Base-by-base conservation (phyloP, 768 basidiomycete genomes). In the Suillus discolor region DNA sequence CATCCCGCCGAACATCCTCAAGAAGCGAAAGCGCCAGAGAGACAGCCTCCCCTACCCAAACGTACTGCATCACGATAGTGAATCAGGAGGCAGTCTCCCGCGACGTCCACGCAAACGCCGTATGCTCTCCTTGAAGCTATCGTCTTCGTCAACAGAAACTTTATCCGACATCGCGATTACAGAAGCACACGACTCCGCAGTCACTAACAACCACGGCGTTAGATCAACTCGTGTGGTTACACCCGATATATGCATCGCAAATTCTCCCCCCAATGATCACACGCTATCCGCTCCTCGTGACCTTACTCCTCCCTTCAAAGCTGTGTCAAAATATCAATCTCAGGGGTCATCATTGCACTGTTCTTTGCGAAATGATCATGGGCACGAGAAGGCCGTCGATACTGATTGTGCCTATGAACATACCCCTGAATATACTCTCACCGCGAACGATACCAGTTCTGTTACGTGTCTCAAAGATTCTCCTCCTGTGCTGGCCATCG, bases 11-110 rank as follows among this genome's bases (percentile, higher is more conserved):
- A 67, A 65, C 67, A 23, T 68, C 4, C 63, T 57, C 47, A 70
- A 60, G 44, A 76, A 78, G 61, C 75, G 75, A 57, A 77, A 71
- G 23, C 69, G 70, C 47, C 75, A 75, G 60, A 71, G 70, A 41
- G 68, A 71, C 4, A 75, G 75, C 41, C 74, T 68, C 28, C 71
- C 78, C 55, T 75, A 72, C 6, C 71, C 73, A 1, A 76, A 65
- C 18, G 66, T 69, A 2, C 77, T 12, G 57, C 57, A 41, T 31
- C 6, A 31, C 31, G 31, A 31, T 20, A 60, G 28, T n/a, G 59
- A 60, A 42, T 71, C 74, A 31, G 75, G 66, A 44, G 69, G 73
- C 18, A 75, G 76, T 4, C 42, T 77, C 28, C 76, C 77, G 41
- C 70, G 69, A 23, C 73, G 75, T 16, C 75, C 75, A 16, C 73